Base-by-base conservation (phyloP, 345 rosid species). In the Euphorbia tirucalli region DNA sequence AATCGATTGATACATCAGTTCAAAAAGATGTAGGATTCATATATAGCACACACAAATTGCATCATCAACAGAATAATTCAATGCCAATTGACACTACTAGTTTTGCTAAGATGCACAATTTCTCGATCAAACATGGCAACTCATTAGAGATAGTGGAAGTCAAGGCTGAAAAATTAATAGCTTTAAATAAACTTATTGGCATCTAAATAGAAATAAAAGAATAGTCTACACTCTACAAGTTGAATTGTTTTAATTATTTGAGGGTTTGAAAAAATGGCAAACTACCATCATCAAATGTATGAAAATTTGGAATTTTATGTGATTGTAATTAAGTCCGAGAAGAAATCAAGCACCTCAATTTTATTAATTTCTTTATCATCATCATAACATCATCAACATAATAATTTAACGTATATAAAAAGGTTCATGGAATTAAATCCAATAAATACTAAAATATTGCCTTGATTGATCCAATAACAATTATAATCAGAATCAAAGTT, bases 371-470 rank as follows among this genome's bases (percentile, higher is more conserved):
- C 72, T 21, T 35, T 8, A 37, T 55, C 44, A 62, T 68, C 69
- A 61, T 78, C 43, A 79, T 68, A 61, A 22, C 62, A 71, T 71
- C 74, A 68, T 75, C 77, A 75, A 24, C 74, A 57, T 43, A 31
- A 65, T 75, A 30, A 68, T 71, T 55, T 54, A 56, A 31, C 35
- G 25, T 39, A 30, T n/a, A 10, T 27, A 28, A 28, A 19, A 37
- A 71, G 43, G 41, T 50, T 25, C 39, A 19, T 21, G 35, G 15
- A 66, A 24, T 4, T 48, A 9, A 69, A 65, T 49, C 71, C 65
- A 15, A 27, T 68, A 3, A 15, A 11, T 22, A 37, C 2, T 14
- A 8, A 21, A 56, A 25, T 16, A 67, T 5, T 19, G 55, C 49
- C 57, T 64, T 75, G 43, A 72, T 75, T 48, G 69, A 39, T 39